Percentiles rank a stretch among this genome's conserved stretches.
phyloP scores from a whole-genome alignment of 164 flowering plant species.

The Annona squamosa region DNA sequence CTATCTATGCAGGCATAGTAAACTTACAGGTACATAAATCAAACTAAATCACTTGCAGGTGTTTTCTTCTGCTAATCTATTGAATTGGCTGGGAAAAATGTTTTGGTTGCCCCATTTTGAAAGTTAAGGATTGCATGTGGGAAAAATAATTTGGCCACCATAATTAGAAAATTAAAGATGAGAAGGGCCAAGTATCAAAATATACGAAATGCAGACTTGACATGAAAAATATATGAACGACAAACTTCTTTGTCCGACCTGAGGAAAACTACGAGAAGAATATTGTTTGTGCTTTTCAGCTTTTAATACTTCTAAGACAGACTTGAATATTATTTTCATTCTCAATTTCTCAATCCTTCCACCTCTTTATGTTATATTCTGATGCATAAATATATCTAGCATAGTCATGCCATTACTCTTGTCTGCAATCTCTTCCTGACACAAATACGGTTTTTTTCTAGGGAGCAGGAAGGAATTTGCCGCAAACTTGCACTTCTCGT shows the following conservation, averaged over 20 bases:
- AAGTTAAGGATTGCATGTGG: background rate
- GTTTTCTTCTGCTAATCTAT: background rate
- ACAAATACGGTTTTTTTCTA: conserved; percentile 19
- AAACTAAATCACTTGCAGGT: background rate
- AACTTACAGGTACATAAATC: conserved; percentile 47
- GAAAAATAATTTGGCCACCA: background rate
- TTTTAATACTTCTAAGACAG: background rate
- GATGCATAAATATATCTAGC: background rate
- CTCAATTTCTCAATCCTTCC: background rate
- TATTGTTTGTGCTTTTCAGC: too few species aligned
- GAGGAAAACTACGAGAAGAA: background rate
- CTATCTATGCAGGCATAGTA: conserved; percentile 72
- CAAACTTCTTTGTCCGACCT: background rate
- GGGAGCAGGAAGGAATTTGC: conserved; percentile 55
- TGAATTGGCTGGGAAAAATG: background rate
- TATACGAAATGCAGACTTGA: background rate
- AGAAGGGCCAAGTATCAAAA: background rate
- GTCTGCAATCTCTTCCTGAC: background rate
- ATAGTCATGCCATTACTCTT: background rate
- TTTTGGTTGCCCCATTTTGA: background rate
- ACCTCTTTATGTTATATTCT: background rate
- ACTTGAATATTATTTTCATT: background rate
- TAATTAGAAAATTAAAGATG: background rate
- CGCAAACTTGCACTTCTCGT: conserved; percentile 51
- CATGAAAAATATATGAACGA: too few species aligned